phyloP scores from a whole-genome alignment of 176 grass and related monocot species.

The Metroxylon sagu region DNA sequence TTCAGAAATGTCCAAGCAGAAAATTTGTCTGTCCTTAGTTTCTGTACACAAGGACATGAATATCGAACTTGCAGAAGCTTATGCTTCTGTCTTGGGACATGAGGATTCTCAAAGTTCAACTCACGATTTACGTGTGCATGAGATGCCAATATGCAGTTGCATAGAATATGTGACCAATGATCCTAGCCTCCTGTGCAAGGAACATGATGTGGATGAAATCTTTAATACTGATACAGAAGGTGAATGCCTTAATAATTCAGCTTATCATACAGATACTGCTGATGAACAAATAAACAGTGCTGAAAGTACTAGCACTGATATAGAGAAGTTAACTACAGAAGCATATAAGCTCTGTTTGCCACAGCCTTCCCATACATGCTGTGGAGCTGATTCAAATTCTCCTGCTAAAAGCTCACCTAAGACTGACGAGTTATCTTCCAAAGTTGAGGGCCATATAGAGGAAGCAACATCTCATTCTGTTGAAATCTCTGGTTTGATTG shows the following conservation, averaged over 20 bases:
- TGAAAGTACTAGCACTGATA: background rate
- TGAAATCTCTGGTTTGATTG: background rate
- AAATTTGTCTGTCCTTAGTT: slow-evolving; percentile 3
- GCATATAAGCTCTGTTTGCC: background rate
- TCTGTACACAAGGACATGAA: background rate
- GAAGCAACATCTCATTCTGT: background rate
- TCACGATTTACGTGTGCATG: slow-evolving; percentile 2
- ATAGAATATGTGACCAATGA: background rate
- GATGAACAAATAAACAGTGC: slow-evolving; percentile 1
- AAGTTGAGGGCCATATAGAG: background rate
- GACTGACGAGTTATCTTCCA: background rate
- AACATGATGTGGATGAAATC: too few relatives aligned
- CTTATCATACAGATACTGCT: too few relatives aligned
- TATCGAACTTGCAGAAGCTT: slow-evolving; percentile 2
- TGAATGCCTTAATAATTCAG: too few relatives aligned
- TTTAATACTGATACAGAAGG: too few relatives aligned
- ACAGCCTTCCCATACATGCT: background rate
- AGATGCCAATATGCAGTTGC: slow-evolving; percentile 14
- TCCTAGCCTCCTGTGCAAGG: too few relatives aligned
- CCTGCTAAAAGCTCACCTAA: background rate
- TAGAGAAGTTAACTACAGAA: background rate
- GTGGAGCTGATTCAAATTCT: background rate
- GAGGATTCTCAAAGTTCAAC: slow-evolving; percentile 1
- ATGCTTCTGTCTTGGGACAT: slow-evolving; percentile 1
- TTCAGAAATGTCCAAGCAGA: slow-evolving; percentile 15